Base-by-base conservation (phyloP, 2,329 filamentous ascomycete species). In the Colletotrichum endophyticum region DNA sequence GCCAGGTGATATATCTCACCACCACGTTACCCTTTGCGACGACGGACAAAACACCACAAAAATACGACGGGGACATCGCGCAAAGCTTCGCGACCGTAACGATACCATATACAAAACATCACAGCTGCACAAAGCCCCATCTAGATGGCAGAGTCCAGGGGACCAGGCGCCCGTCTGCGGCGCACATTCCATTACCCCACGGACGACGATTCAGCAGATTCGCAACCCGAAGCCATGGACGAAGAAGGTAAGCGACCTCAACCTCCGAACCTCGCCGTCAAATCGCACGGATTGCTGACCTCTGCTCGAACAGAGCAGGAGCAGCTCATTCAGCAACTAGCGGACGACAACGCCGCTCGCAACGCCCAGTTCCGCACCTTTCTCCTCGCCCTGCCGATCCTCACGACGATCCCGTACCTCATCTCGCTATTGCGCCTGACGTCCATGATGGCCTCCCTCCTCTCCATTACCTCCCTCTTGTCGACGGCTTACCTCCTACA, bases 161-260 rank as follows among this genome's bases (percentile, higher is more conserved):
- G 75, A 59, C 80, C 87, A 1, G 84, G 84, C 56, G 87, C 94
- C 69, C 92, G 94, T 78, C 87, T 97, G 61, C 93, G 96, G 81
- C 94, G 91, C 80, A 94, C 94, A 11, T 97, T 98, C 85, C 91
- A 90, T 77, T 97, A 96, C 85, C 94, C 94, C 6, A 85, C 87
- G 73, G 92, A 94, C 80, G 88, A 89, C 77, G 88, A 90, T 73
- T 87, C 88, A 70, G 88, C 90, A 44, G 88, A 90, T 82, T 85
- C 84, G 28, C 84, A 88, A 34, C 89, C 91, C 15, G 90, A 92
- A 79, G 91, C 92, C 72, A 87, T 97, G 76, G 95, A 97, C 83
- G 94, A 96, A 85, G 90, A 96, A 89, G 94, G 94, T 93, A 83
- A 69, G 78, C 57, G 39, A 28, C 36, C 36, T 34, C n/a, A 15